Evolutionary conservation across 176 grass and related monocot genomes (phyloP).

Genomic region (Poa pratensis): DNA sequence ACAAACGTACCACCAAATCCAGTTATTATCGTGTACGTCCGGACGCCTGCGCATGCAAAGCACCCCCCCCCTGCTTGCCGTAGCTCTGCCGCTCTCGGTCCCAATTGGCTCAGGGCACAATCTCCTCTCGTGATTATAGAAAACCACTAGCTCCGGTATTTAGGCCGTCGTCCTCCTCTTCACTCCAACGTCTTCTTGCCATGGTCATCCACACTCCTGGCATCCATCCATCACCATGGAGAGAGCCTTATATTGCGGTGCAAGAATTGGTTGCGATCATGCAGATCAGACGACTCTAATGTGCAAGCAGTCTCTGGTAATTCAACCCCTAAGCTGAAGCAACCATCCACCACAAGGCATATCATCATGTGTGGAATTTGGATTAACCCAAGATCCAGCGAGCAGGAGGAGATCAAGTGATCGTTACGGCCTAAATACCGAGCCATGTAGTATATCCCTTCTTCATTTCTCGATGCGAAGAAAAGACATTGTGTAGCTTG

Average conservation of each 20-base stretch:
- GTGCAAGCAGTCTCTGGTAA: constrained; percentile 13
- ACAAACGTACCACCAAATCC: constrained; percentile 10
- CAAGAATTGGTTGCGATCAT: constrained; percentile 63
- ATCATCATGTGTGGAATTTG: background rate
- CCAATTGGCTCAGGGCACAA: constrained; percentile 26
- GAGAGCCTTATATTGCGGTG: constrained; percentile 69
- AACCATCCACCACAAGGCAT: constrained; percentile 62
- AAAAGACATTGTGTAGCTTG: constrained; percentile 50
- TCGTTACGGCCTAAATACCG: constrained; percentile 7
- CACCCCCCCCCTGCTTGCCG: background rate
- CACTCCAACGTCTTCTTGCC: constrained; percentile 63
- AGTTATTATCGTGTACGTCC: background rate
- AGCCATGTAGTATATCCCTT: background rate
- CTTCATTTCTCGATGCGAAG: background rate
- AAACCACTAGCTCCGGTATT: constrained; percentile 3
- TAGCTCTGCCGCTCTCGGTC: constrained; percentile 21
- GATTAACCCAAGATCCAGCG: constrained; percentile 8
- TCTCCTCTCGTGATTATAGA: background rate
- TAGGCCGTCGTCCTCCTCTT: constrained; percentile 37
- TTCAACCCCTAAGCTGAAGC: constrained; percentile 70
- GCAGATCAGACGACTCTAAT: constrained; percentile 17
- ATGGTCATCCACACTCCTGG: background rate
- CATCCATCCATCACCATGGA: background rate
- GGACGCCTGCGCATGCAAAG: background rate
- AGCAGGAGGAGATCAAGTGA: constrained; percentile 38